phyloP scores from a whole-genome alignment of 148 eudicot genomes.

The Silene conica region DNA sequence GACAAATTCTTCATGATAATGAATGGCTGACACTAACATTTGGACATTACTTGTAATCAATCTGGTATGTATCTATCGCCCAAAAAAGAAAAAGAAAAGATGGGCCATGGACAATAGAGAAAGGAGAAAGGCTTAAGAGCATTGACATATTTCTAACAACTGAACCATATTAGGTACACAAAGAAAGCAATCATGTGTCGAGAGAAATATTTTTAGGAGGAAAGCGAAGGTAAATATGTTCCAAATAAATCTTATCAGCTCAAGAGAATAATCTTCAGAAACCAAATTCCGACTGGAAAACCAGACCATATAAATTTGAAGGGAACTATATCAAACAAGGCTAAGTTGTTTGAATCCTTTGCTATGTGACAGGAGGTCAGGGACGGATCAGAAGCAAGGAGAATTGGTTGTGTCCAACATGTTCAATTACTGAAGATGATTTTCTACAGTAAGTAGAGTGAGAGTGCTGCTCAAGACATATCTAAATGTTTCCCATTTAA shows the following conservation, averaged over 20 bases:
- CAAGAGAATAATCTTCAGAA: slow-evolving; percentile 11
- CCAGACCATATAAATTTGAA: slow-evolving; percentile 4
- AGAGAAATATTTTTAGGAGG: background rate
- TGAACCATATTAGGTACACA: background rate
- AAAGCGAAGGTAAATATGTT: background rate
- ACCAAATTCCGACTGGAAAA: background rate
- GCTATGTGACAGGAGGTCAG: slow-evolving; percentile 14
- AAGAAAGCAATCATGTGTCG: background rate
- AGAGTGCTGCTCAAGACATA: slow-evolving; percentile 9
- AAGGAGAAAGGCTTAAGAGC: slow-evolving; percentile 12
- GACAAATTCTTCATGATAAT: background rate
- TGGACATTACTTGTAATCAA: too few relatives aligned
- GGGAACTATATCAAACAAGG: slow-evolving; percentile 1
- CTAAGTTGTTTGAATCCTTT: background rate
- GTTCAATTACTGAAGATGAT: slow-evolving; percentile 5
- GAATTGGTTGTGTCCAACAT: slow-evolving; percentile 3
- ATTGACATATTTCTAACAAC: background rate
- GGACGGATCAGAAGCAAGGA: slow-evolving; percentile 11
- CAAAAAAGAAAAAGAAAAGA: background rate
- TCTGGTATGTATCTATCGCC: background rate
- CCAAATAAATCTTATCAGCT: background rate
- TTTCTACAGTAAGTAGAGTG: slow-evolving; percentile 1
- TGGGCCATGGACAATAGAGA: slow-evolving; percentile 6
- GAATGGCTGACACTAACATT: slow-evolving; percentile 5
- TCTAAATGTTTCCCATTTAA: background rate